Base-by-base conservation (phyloP, 805 yeast genomes). In the Suhomyces kilbournensis region DNA sequence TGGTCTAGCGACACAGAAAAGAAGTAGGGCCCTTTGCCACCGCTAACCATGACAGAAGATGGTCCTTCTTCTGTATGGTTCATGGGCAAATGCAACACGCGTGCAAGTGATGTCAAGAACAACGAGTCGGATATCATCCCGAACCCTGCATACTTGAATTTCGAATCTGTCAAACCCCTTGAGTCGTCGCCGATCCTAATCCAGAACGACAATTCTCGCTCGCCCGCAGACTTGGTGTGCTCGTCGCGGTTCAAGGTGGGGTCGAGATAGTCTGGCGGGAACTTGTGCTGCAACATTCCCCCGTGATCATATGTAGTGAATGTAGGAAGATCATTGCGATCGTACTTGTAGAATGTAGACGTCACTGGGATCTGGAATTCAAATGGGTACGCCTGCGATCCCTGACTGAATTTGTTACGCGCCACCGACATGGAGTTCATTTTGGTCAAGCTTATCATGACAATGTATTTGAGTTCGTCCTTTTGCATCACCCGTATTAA, bases 1-100 rank as follows among this genome's bases (percentile, higher is more conserved):
- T 71, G 75, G 55, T 71, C 75, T 32, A 71, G 58, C 7, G 71
- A 66, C 1, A 70, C 65, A 14, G 67, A 61, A 44, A 71, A 69
- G 50, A 66, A 69, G 52, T 68, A 60, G 12, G 59, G 56, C 10
- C 63, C 64, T 23, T 53, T 54, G 3, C 68, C 70, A 1, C 50
- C 50, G 22, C 50, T 48, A 1, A 46, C 40, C 17, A 12, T 23
- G 7, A 46, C 28, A 12, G 48, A 17, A 7, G 23, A 17, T 4
- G 32, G 48, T 1, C 34, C 48, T 1, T 14, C 6, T 19, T 30
- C 40, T 14, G 51, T 45, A 7, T 40, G 38, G n/a, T 46, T 44
- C 44, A 51, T 51, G 3, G 72, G 69, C 38, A 69, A 55, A 47
- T 67, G 71, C 30, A 69, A 59, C 12, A 68, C 54, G 39, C 73